Conservation (phyloP, 2,329 filamentous ascomycete species). For the Cercospora zeae-maydis region DNA sequence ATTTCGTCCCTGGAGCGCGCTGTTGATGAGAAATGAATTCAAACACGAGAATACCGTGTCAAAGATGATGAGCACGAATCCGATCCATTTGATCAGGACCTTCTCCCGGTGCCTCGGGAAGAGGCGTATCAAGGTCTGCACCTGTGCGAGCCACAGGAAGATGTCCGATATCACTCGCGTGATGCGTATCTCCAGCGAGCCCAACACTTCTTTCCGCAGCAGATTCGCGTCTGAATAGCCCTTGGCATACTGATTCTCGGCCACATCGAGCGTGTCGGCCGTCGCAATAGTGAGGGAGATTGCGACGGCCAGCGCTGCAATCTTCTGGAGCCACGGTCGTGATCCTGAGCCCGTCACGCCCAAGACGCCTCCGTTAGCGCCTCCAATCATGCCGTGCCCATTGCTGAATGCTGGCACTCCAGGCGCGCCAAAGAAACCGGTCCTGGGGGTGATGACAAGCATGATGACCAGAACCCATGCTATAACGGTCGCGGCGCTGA, state of each 20-base stretch:
- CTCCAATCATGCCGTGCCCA: conserved; percentile 80
- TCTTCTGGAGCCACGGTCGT: conserved; percentile 83
- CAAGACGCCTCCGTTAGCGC: conserved; percentile 60
- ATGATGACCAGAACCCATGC: conserved; percentile 91
- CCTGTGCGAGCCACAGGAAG: conserved; percentile 95
- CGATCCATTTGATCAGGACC: conserved; percentile 97
- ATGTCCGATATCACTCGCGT: conserved; percentile 92
- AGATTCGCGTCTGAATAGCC: conserved; percentile 76
- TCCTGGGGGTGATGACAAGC: conserved; percentile 89
- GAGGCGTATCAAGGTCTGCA: conserved; percentile 90
- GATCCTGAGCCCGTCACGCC: conserved; percentile 81
- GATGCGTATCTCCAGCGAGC: conserved; percentile 79
- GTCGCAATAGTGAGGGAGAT: conserved; percentile 92
- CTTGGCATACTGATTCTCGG: conserved; percentile 72
- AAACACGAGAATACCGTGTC: conserved; percentile 88
- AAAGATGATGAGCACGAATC: conserved; percentile 85
- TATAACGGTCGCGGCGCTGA: conserved; percentile 85
- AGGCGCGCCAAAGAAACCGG: conserved; percentile 77
- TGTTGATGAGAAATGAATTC: conserved; percentile 72
- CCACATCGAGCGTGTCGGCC: conserved; percentile 82
- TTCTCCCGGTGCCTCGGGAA: conserved; percentile 97
- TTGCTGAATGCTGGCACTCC: conserved; percentile 48
- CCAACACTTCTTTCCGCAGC: conserved; percentile 75
- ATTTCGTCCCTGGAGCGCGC: conserved; percentile 58
- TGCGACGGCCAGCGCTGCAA: conserved; percentile 60